Base-by-base conservation (phyloP, 495 filamentous ascomycete genomes). In the Rostrohypoxylon terebratum region DNA sequence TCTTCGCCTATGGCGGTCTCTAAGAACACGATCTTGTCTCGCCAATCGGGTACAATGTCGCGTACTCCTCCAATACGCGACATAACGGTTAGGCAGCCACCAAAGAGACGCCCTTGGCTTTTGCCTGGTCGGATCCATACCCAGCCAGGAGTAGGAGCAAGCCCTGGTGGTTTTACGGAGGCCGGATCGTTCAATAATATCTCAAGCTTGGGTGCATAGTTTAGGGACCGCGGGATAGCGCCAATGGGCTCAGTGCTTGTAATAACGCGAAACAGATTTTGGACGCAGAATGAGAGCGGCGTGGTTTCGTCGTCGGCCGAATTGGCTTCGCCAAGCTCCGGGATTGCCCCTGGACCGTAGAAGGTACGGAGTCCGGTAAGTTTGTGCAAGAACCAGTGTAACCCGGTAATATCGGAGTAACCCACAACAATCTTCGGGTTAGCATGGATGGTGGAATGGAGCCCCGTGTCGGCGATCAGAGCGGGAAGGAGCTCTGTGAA, bases 361-460 rank as follows among this genome's bases (percentile, higher is more conserved):
- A 81, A 81, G n/a, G 77, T 78, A n/a, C 76, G 75, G 10, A 82
- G 68, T 11, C 78, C 77, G 4, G 72, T 60, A 34, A 59, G n/a
- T 10, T 75, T 68, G 54, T 73, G 67, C 34, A 81, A 65, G 31
- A 80, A 77, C 69, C 78, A 77, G 55, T 79, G 74, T 13, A 81
- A 48, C 31, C 75, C 71, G 28, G 79, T 80, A 45, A 79, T 81
- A 66, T 83, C 80, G 11, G 75, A 78, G 45, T 72, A 81, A 11
- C 80, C 79, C 11, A 77, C 69, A 42, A 82, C 74, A 21, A 80
- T 76, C 72, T 81, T 82, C 2, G 77, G 78, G 38, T 80, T 72
- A 1, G 62, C 54, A 7, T 65, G 63, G 34, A 82, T 74, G 21
- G 70, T 38, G 6, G 61, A 63, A 57, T 77, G 78, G 0, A 74